Evolutionary conservation across 129 eudicot genomes (phyloP).

Genomic region (Artemisia argyi): DNA sequence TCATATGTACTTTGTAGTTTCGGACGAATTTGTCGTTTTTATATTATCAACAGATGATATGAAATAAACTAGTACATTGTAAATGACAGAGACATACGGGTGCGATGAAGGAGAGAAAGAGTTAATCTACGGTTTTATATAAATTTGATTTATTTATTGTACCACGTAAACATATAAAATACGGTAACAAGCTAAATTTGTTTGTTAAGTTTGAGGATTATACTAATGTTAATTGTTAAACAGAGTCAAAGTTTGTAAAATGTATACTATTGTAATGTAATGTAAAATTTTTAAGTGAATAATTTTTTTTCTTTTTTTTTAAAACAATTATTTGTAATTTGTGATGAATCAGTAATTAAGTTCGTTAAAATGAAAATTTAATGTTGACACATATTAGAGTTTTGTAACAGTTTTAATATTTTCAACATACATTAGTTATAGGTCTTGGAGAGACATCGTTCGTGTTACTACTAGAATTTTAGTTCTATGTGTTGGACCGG

Average conservation of each 20-base stretch:
- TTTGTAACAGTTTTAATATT: neutral
- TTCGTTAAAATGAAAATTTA: neutral
- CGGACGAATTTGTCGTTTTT: slow-evolving; percentile 10
- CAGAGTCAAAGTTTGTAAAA: too few relatives aligned
- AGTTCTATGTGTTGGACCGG: slow-evolving; percentile 19
- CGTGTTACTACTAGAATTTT: slow-evolving; percentile 2
- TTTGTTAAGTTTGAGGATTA: too few relatives aligned
- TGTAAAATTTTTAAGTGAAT: too few relatives aligned
- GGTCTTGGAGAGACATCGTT: neutral
- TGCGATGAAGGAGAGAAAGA: neutral
- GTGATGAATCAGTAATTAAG: too few relatives aligned
- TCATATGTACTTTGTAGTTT: slow-evolving; percentile 34
- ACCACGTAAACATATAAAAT: neutral
- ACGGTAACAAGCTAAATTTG: neutral
- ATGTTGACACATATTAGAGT: neutral
- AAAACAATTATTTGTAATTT: too few relatives aligned
- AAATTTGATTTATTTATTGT: slow-evolving; percentile 2
- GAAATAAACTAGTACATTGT: slow-evolving; percentile 6
- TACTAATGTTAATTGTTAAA: too few relatives aligned
- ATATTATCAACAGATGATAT: slow-evolving; percentile 18
- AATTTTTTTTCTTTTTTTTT: too few relatives aligned
- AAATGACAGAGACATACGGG: neutral
- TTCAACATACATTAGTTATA: neutral
- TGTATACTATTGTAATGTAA: too few relatives aligned
- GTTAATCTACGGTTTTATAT: neutral